Evolutionary conservation across 169 alveolate genomes (phyloP), one percentile per base, ranked within the genome.

Genomic region (Perkinsus marinus): DNA sequence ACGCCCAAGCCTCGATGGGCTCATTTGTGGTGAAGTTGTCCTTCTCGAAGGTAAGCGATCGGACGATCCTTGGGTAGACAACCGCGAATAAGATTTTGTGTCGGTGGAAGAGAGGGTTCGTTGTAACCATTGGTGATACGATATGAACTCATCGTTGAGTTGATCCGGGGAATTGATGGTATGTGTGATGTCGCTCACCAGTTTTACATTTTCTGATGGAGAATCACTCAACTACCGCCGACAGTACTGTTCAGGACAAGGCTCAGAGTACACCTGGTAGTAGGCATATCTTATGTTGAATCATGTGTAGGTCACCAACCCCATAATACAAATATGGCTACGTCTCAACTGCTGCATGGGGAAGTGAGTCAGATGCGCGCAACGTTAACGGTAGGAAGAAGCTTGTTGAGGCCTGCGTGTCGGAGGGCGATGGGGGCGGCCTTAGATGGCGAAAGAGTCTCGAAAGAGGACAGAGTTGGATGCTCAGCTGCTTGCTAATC

Each of bases 401-500:
- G 68, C 17, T 10, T 43, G 17, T 43, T 57, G 9, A 16, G 46
- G 7, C 79, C 22, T 36, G 30, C 46, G 39, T 89, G 92, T 43
- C 38, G n/a, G n/a, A 41, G 46, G 46, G 46, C 46, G 10, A 41
- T 6, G 46, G 3, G 46, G 90, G 92, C 39, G 17, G 92, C 68
- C 0, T 26, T 16, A 57, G 79, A 2, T 57, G 30, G 96, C 95
- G 26, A 94, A 93, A 92, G 93, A 93, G 39, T 89, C 92, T 46
- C 90, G 96, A 30, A 94, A 93, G 91, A 92, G 93, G 43, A 96
- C 96, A 0, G 97, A 95, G 57, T 95, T 94, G 30, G 97, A 96
- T 68, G 97, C 96, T 7, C 94, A 94, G 91, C 94, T 96, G 39
- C 93, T 96, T 34, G 95, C 96, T 0, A 96, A 96, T 90, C 95